phyloP scores from a whole-genome alignment of 148 eudicot genomes.

The Vaccinium myrtillus region DNA sequence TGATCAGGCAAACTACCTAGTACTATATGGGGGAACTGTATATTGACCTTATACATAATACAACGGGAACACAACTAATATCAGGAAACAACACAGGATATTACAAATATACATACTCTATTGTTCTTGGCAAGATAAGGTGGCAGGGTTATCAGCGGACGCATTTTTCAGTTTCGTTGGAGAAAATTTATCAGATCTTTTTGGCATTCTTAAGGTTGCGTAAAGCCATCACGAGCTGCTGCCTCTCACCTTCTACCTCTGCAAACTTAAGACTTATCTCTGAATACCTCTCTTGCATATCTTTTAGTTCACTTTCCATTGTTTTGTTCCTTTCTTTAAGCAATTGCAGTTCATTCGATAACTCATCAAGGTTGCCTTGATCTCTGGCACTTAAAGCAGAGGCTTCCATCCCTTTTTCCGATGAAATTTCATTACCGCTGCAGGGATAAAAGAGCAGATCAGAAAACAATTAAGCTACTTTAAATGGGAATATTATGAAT shows the following conservation, averaged over 20 bases:
- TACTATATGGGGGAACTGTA: not conserved
- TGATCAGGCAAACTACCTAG: not conserved
- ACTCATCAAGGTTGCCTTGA: conserved; percentile 29
- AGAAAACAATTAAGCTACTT: not conserved
- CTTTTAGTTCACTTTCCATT: conserved; percentile 86
- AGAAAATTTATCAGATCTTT: conserved; percentile 31
- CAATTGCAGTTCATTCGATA: conserved; percentile 43
- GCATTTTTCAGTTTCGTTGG: not conserved
- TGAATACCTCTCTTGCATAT: conserved; percentile 93
- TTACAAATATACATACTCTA: conserved; percentile 5
- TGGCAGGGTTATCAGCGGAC: not conserved
- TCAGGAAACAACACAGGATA: not conserved
- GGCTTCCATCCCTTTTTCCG: conserved; percentile 21
- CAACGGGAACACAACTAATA: not conserved
- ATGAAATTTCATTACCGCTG: conserved; percentile 27
- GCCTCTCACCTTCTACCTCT: conserved; percentile 94
- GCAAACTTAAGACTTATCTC: conserved; percentile 92
- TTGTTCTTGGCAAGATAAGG: not conserved
- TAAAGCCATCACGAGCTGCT: conserved; percentile 71
- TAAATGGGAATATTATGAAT: not conserved
- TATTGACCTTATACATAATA: not conserved
- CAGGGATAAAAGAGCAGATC: not conserved
- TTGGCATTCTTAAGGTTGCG: conserved; percentile 73
- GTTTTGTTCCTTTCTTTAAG: conserved; percentile 57
- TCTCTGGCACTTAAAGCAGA: conserved; percentile 19